A percentile compares a stretch with the other conserved stretches of the same genome.
Conservation (phyloP, 352 stramenopile genomes). For the Pythium monospermum region DNA sequence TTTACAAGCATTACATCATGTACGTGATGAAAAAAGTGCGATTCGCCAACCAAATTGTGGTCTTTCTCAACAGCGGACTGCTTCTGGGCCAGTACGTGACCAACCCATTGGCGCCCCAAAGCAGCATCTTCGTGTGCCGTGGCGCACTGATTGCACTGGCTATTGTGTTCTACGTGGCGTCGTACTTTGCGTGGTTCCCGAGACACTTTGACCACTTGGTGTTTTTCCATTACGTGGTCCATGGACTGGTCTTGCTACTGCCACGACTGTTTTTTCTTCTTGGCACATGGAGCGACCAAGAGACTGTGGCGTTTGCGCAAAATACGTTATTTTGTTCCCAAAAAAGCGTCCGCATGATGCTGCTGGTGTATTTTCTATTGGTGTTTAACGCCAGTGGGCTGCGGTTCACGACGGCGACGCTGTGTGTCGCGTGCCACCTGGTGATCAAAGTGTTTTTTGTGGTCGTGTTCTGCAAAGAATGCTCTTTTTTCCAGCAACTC, state of each 20-base stretch:
- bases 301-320: slow-evolving; percentile 15
- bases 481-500: slow-evolving; percentile 40
- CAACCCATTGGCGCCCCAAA: slow-evolving; percentile 19
- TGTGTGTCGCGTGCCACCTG: slow-evolving; percentile 43
- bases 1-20: slow-evolving; percentile 68
- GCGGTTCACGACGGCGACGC: slow-evolving; percentile 55
- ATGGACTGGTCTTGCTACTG: slow-evolving; percentile 42
- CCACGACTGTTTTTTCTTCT: slow-evolving; percentile 43
- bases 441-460: slow-evolving; percentile 43
- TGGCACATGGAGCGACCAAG: slow-evolving; percentile 21
- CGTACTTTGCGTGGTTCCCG: slow-evolving; percentile 39
- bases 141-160: slow-evolving; percentile 34
- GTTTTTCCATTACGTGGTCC: slow-evolving; percentile 42
- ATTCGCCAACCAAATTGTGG: slow-evolving; percentile 40
- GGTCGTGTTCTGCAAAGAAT: slow-evolving; percentile 43
- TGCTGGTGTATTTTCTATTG: slow-evolving; percentile 50
- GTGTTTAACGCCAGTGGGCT: slow-evolving; percentile 63
- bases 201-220: slow-evolving; percentile 45
- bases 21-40: slow-evolving; percentile 70
- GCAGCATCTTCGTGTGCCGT: slow-evolving; percentile 39
- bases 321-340: slow-evolving; percentile 47
- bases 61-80: slow-evolving; percentile 39
- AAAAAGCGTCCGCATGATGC: slow-evolving; percentile 49
- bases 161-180: slow-evolving; percentile 35
- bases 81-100: slow-evolving; percentile 46